Evolutionary conservation across 2,329 filamentous ascomycete species (phyloP), one percentile per base, ranked within the genome.

Genomic region (Aspergillus brunneoviolaceus): DNA sequence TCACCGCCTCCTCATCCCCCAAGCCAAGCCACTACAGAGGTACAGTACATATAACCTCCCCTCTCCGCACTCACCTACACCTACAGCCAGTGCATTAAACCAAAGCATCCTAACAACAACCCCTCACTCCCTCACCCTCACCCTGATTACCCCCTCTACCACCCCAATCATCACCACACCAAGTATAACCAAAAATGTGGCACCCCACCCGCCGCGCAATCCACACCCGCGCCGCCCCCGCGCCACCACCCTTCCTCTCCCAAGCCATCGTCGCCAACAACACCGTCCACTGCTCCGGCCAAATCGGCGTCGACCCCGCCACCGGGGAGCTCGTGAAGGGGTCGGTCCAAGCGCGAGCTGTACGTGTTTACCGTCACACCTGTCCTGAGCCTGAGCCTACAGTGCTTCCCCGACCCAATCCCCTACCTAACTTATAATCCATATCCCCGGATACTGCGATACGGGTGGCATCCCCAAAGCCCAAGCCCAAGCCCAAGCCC

Each of bases 271-370:
- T 83, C 57, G 80, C 81, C 72, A 84, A 86, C 63, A 85, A 85
- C 69, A 82, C 87, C 73, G 83, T 90, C 31, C 89, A 87, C 76
- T 88, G 86, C 76, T 88, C 85, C 1, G 87, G 88, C 39, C 81
- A 81, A 66, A 79, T 89, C 51, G 87, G 84, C 25, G 75, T 84
- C 60, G 79, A 86, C 64, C 81, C 84, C 0, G 70, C 70, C 29
- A 86, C 84, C 0, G 77, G 75, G 31, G 75, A 81, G 56, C 60
- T 88, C 12, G 80, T 85, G 5, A 79, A 85, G 39, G 86, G 86
- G 5, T 79, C 79, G 19, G 77, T 88, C 49, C 79, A 80, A 60
- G 83, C 83, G 57, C 72, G 81, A 54, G 80, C 81, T 53, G 84
- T 86, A 74, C 58, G 77, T 25, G 1, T 3, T 23, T 23, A 3